A percentile compares a stretch with the other conserved stretches of the same genome.
phyloP scores from a whole-genome alignment of 306 rosid species.

The Prunus mume region DNA sequence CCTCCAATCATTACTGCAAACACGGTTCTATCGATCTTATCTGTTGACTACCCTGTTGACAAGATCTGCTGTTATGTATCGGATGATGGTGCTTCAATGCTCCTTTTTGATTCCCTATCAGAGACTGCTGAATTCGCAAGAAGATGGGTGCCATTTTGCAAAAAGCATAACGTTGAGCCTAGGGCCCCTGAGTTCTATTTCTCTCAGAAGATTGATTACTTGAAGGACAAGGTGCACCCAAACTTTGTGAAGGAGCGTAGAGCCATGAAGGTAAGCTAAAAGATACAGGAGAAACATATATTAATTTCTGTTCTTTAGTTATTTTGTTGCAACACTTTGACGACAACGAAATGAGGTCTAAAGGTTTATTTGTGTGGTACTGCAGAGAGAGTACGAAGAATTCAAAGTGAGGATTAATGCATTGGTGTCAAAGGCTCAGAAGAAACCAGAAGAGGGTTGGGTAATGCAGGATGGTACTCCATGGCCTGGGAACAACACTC shows the following conservation, averaged over 20 bases:
- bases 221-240: slow-evolving; percentile 85
- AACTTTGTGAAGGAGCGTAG: slow-evolving; percentile 88
- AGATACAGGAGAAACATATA: neutral
- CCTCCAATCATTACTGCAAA: slow-evolving; percentile 89
- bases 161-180: slow-evolving; percentile 71
- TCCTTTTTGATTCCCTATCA: slow-evolving; percentile 63
- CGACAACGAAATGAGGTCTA: neutral
- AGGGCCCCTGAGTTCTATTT: slow-evolving; percentile 93
- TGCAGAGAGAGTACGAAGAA: slow-evolving; percentile 97
- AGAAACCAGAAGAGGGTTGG: slow-evolving; percentile 98
- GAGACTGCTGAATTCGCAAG: slow-evolving; percentile 91
- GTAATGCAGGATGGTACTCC: slow-evolving; percentile 94
- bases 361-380: slow-evolving; percentile 4
- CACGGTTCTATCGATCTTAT: slow-evolving; percentile 71
- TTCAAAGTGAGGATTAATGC: slow-evolving; percentile 86
- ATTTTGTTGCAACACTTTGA: neutral
- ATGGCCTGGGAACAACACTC: slow-evolving; percentile 89
- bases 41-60: slow-evolving; percentile 87
- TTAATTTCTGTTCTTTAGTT: neutral
- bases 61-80: slow-evolving; percentile 84
- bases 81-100: slow-evolving; percentile 93
- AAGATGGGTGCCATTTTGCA: slow-evolving; percentile 90
- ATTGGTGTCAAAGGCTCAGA: slow-evolving; percentile 76
- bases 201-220: slow-evolving; percentile 82
- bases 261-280: slow-evolving; percentile 72